Evolutionary conservation across 805 yeast genomes (phyloP), one percentile per base, ranked within the genome.

Genomic region (Candida insectalens): DNA sequence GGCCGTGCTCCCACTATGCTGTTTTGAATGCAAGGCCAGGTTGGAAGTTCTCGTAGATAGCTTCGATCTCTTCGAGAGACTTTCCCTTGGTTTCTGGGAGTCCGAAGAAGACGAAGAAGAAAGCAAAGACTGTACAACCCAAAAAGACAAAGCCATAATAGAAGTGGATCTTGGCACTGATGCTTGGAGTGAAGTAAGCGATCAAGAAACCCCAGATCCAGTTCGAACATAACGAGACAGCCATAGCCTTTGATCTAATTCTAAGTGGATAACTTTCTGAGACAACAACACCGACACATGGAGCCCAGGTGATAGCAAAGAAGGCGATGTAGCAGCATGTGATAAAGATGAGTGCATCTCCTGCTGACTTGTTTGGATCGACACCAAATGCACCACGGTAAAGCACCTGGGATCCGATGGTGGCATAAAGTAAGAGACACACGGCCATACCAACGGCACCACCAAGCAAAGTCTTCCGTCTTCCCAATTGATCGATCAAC

Each of bases 291-390:
- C 70, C 78, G 25, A 75, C 71, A 41, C 77, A 75, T 33, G 85
- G 83, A 23, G 83, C 85, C 77, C 83, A 75, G 5, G 84, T 74
- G 16, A 74, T 65, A 4, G 87, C 87, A 52, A 79, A 79, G 49
- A 64, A 70, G 56, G 74, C 62, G 37, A 79, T 73, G 59, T 66
- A 79, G 31, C 75, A 47, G 57, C 83, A 76, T 5, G 83, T 68
- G 34, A 77, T 61, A 43, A 66, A 64, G 46, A 79, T 74, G 82
- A 79, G 73, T 7, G 65, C 71, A 39, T 60, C 48, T 43, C 83
- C 83, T 30, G 74, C 69, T 34, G 73, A 62, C 41, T 60, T 64
- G 30, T 69, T 56, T 20, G 69, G 45, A 32, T 52, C 44, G 27
- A 57, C n/a, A n/a, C n/a, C n/a, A n/a, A n/a, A n/a, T n/a, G n/a